Conservation (phyloP, 345 rosid genomes). For the Populus nigra region DNA sequence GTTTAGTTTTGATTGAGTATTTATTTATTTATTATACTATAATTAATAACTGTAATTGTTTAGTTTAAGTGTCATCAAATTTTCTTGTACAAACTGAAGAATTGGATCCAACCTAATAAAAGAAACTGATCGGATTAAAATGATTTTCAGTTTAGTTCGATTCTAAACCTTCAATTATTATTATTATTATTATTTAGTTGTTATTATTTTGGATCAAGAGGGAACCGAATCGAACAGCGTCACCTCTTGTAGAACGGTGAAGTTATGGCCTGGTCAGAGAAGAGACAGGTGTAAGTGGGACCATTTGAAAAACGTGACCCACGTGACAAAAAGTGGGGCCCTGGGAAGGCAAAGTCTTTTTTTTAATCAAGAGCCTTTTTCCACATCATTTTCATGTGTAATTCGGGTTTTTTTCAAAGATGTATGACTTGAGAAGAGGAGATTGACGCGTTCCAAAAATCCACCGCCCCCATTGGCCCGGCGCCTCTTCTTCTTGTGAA, state of each 20-base stretch:
- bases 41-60: no score
- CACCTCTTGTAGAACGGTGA: background rate
- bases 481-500: slow-evolving; percentile 15
- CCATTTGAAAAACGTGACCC: background rate
- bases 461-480: slow-evolving; percentile 39
- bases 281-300: background rate
- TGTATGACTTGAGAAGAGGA: background rate
- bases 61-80: no score
- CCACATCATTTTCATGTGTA: background rate
- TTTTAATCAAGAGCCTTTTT: background rate
- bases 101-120: no score
- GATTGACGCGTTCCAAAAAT: slow-evolving; percentile 41
- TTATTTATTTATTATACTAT: no score
- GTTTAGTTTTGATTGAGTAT: no score
- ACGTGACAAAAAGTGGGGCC: slow-evolving; percentile 5
- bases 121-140: no score
- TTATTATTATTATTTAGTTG: no score
- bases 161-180: no score
- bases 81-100: no score
- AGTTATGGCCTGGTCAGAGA: background rate
- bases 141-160: no score
- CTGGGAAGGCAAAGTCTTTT: slow-evolving; percentile 4
- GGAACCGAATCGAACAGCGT: no score
- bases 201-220: no score
- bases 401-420: background rate